Base-by-base conservation (phyloP, 805 yeast genomes). In the Cyberlindnera japonica region DNA sequence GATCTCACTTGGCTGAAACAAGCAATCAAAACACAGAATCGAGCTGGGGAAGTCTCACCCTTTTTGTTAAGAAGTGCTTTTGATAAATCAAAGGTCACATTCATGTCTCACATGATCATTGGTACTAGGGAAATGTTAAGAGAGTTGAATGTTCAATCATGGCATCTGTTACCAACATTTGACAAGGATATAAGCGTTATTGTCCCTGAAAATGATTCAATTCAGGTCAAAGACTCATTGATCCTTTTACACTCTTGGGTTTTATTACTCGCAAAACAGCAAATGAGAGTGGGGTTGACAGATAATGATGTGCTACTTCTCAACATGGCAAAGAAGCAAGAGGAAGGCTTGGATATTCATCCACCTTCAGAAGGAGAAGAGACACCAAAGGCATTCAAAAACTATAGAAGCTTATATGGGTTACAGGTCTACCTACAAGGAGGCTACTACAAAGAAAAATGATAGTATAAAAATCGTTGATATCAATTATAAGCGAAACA, bases 11-110 rank as follows among this genome's bases (percentile, higher is more conserved):
- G 43, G 40, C 21, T 32, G 12, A 35, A 38, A 24, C 13, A 4
- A 11, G 26, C 37, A 4, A 20, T 38, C 28, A 21, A 18, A 21
- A 15, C 14, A 2, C 41, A 35, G n/a, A 13, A 15, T 12, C 23
- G 26, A 11, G 37, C 34, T 3, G n/a, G 4, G 7, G n/a, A 15
- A 2, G 32, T 39, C 10, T 29, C 37, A 5, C 43, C 43, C 5
- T 38, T 27, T 18, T 17, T 43, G 6, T 25, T 38, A n/a, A 26
- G 30, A 20, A 33, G 29, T 21, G 30, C 35, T 7, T 38, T 30
- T 35, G 43, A 43, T 9, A 25, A 40, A 18, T 25, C 33, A 7
- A 31, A 29, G 21, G 39, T 21, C 5, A 23, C 28, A 30, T 23
- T 30, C 22, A 20, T 39, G 5, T 35, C 30, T 9, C 33, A 38